A percentile compares a stretch with the other conserved stretches of the same genome.
Evolutionary conservation across 2,329 filamentous ascomycete species (phyloP).

Genomic region (Fusarium staphyleae): DNA sequence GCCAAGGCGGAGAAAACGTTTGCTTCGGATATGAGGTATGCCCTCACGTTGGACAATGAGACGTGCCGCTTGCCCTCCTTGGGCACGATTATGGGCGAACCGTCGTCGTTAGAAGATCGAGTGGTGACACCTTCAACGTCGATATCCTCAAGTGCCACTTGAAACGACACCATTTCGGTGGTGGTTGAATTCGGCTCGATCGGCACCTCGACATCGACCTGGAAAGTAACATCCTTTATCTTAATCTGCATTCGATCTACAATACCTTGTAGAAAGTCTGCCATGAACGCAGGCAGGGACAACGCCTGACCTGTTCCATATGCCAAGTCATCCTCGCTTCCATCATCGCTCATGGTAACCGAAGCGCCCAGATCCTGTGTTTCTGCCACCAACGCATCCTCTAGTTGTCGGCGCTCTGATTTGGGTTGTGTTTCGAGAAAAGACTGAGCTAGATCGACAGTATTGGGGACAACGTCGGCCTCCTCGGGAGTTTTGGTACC

Average conservation of each 20-base stretch:
- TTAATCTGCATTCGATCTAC: slow-evolving; percentile 73
- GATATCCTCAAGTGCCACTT: slow-evolving; percentile 69
- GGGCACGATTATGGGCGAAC: slow-evolving; percentile 49
- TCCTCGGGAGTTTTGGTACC: slow-evolving; percentile 49
- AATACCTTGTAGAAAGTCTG: slow-evolving; percentile 76
- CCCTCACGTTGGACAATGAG: slow-evolving; percentile 67
- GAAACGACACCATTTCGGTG: slow-evolving; percentile 66
- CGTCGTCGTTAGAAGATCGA: slow-evolving; percentile 41
- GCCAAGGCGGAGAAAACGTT: slow-evolving; percentile 68
- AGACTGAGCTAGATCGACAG: slow-evolving; percentile 76
- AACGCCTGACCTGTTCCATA: slow-evolving; percentile 75
- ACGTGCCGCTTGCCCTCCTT: slow-evolving; percentile 72
- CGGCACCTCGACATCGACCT: slow-evolving; percentile 67
- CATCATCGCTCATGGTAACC: slow-evolving; percentile 65
- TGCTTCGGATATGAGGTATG: slow-evolving; percentile 71
- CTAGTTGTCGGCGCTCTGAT: slow-evolving; percentile 70
- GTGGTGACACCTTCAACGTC: slow-evolving; percentile 72
- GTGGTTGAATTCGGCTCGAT: slow-evolving; percentile 55
- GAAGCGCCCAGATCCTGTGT: slow-evolving; percentile 69
- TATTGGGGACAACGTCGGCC: slow-evolving; percentile 64
- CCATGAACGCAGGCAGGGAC: slow-evolving; percentile 73
- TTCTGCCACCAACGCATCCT: slow-evolving; percentile 71
- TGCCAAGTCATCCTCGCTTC: slow-evolving; percentile 64
- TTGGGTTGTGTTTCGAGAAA: slow-evolving; percentile 76
- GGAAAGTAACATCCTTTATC: slow-evolving; percentile 70